Evolutionary conservation across 768 basidiomycete species (phyloP).

Genomic region (Cyathus striatus): DNA sequence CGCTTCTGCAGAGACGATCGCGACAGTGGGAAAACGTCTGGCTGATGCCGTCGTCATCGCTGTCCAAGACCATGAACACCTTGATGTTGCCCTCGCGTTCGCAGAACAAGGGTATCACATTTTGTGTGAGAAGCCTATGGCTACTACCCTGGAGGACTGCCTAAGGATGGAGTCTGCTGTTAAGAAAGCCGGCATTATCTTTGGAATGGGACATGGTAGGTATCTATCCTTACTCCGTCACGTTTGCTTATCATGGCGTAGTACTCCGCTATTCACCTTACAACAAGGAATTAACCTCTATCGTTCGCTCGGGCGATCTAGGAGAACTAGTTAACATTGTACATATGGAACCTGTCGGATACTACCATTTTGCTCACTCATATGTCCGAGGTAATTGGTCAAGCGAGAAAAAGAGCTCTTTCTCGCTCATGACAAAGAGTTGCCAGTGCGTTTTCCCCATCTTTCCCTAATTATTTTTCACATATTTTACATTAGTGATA

Average conservation of each 20-base stretch:
- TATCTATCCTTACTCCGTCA: conserved; percentile 1
- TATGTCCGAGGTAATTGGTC: conserved; percentile 84
- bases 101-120: conserved; percentile 82
- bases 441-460: conserved; percentile 62
- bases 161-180: conserved; percentile 71
- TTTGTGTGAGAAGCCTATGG: conserved; percentile 92
- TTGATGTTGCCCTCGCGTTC: conserved; percentile 69
- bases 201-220: conserved; percentile 85
- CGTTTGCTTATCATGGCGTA: conserved; percentile 22
- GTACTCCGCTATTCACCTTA: conserved; percentile 89
- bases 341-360: conserved; percentile 82
- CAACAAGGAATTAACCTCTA: conserved; percentile 59
- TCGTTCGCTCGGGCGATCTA: conserved; percentile 64
- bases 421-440: conserved; percentile 84
- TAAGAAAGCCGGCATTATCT: conserved; percentile 65
- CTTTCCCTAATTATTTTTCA: conserved; percentile 1
- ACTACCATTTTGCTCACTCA: conserved; percentile 87
- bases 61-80: conserved; percentile 78
- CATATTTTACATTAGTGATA: conserved; percentile 49
- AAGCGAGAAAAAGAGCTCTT: conserved; percentile 63
- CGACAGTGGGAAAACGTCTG: conserved; percentile 60
- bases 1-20: conserved; percentile 63
- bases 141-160: conserved; percentile 68
- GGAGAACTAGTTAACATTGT: conserved; percentile 80
- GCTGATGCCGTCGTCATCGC: conserved; percentile 81